These are phyloP conservation scores for Candida sp. DNA, from an alignment of 1,139 yeast species.

Conservation along the genomic window DNA sequence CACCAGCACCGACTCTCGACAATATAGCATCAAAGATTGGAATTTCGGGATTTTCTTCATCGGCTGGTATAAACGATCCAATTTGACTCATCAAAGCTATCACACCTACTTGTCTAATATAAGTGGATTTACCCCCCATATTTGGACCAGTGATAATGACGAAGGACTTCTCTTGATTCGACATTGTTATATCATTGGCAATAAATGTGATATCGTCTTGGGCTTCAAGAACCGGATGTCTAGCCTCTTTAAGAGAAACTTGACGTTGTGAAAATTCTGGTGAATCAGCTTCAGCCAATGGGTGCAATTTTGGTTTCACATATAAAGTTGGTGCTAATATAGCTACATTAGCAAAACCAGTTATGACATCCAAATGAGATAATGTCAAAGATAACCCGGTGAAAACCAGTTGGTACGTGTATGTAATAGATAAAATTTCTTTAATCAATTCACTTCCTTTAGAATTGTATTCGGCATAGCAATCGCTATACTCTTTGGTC, in stretches of 20 bases:
- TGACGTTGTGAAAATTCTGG: slow-evolving; percentile 41
- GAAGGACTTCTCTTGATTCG: slow-evolving; percentile 52
- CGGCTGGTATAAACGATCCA: slow-evolving; percentile 83
- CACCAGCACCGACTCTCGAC: slow-evolving; percentile 99
- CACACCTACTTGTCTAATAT: slow-evolving; percentile 88
- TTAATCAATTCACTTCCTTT: slow-evolving; percentile 76
- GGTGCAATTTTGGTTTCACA: slow-evolving; percentile 63
- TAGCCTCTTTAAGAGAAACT: slow-evolving; percentile 62
- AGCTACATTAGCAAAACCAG: slow-evolving; percentile 83
- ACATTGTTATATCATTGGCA: slow-evolving; percentile 68
- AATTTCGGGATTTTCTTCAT: slow-evolving; percentile 56
- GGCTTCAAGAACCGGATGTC: slow-evolving; percentile 93
- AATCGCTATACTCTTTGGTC: slow-evolving; percentile 55
- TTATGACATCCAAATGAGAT: slow-evolving; percentile 79
- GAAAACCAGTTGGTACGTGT: slow-evolving; percentile 78
- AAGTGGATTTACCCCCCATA: slow-evolving; percentile 98
- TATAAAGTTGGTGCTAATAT: slow-evolving; percentile 82
- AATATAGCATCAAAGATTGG: slow-evolving; percentile 87
- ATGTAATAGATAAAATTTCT: slow-evolving; percentile 76
- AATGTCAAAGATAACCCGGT: slow-evolving; percentile 61
- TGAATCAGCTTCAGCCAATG: slow-evolving; percentile 30
- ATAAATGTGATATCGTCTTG: slow-evolving; percentile 88
- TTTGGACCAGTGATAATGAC: slow-evolving; percentile 94
- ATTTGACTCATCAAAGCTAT: slow-evolving; percentile 87
- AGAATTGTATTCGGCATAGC: slow-evolving; percentile 63